A percentile compares a stretch with the other conserved stretches of the same genome.
Conservation (phyloP, 768 basidiomycete genomes). For the Neoboletus subvelutipes region DNA sequence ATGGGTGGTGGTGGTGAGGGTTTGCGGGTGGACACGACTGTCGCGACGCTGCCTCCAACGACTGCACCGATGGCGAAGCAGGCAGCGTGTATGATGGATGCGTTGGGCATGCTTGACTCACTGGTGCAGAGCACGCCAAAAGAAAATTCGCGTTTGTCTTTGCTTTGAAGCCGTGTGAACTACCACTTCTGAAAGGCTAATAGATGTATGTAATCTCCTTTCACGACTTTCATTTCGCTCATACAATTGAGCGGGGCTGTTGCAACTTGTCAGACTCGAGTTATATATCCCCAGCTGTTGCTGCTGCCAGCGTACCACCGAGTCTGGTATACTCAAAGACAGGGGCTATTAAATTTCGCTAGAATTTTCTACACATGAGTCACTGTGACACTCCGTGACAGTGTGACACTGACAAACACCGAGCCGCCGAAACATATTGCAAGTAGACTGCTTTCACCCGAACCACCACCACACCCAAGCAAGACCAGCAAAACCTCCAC, state of each 20-base stretch:
- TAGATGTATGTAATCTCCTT: too few species aligned
- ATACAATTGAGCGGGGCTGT: too few species aligned
- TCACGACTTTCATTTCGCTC: too few species aligned
- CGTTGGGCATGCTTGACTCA: conserved; percentile 41
- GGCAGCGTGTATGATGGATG: conserved; percentile 58
- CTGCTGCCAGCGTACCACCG: too few species aligned
- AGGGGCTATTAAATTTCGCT: too few species aligned
- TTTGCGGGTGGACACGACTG: conserved; percentile 42
- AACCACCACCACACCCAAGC: conserved; percentile 10
- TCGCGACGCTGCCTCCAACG: conserved; percentile 74
- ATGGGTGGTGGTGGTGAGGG: conserved; percentile 31
- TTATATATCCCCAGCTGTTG: too few species aligned
- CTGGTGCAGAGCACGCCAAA: not conserved
- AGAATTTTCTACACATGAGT: not conserved
- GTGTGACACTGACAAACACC: not conserved
- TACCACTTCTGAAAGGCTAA: not conserved
- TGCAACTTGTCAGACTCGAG: too few species aligned
- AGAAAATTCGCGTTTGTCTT: not conserved
- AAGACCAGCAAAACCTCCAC: not conserved
- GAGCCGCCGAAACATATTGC: not conserved
- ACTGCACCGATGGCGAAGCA: conserved; percentile 83
- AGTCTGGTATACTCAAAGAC: too few species aligned
- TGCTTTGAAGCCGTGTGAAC: not conserved
- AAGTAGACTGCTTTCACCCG: conserved; percentile 4
- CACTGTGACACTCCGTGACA: not conserved